Base-by-base conservation (phyloP, 2,329 filamentous ascomycete species). In the Talaromyces funiculosus region DNA sequence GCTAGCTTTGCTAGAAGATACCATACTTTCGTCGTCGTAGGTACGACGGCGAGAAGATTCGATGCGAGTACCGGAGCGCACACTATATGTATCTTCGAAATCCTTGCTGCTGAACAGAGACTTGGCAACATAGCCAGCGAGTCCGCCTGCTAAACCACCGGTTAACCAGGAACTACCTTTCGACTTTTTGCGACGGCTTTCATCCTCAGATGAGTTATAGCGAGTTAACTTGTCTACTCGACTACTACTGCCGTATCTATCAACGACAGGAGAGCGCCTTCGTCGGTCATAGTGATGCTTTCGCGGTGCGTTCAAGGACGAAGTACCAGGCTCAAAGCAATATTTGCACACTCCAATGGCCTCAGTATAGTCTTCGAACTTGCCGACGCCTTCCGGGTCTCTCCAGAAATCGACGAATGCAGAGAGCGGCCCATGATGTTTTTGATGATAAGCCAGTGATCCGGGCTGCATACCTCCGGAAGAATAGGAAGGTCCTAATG, bases 331-430 rank as follows among this genome's bases (percentile, higher is more conserved):
- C 62, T 86, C 84, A 67, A 88, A 88, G 69, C 85, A 88, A 65
- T 85, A 77, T 64, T 81, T 84, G 73, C 85, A 88, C 2, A 87
- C 82, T 22, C 85, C 85, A 65, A 86, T 87, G 62, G 83, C 82
- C 71, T 88, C 84, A 1, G 85, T 87, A 67, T 88, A 88, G 68
- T 87, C 84, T 70, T 88, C 85, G 75, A 86, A 87, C 68, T 82
- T 82, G 18, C 80, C 81, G 0, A 87, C 84, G n/a, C 84, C 85
- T 63, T 87, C 84, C 1, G 84, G 80, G 63, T 84, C 85, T 68
- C 80, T 84, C 82, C 82, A 86, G 77, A 81, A 87, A 66, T 84
- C 82, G 40, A 84, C 77, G 31, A 86, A 77, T 54, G 77, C 80
- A 38, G 76, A 77, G 1, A 87, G 75, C 0, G 85, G 82, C 0